Evolutionary conservation across 23 red algal species (phyloP), one percentile per base, ranked within the genome.

Genomic region (Cyanidioschyzon merolae): DNA sequence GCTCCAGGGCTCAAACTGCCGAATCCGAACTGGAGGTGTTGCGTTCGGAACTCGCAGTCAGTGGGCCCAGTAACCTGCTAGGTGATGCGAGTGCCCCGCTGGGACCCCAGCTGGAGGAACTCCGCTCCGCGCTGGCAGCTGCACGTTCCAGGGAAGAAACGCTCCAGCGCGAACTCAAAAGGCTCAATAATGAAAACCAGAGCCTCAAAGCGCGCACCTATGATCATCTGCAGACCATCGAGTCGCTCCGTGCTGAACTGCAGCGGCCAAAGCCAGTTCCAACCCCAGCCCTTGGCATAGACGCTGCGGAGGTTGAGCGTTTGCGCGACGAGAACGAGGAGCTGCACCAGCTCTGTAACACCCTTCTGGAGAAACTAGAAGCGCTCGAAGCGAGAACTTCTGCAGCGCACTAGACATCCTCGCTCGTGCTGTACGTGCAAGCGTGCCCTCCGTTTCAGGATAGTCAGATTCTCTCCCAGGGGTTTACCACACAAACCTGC

Each of bases 1-100:
- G 63, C 21, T 25, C 21, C n/a, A 7, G 63, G 7, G 63, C 63
- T 7, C 63, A 71, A 71, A 25, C 21, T 7, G 63, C 63, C 12
- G 63, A 71, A 27, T 25, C 63, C 63, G 63, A 71, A 35, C 32
- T 71, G 63, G 63, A 71, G 63, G n/a, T 71, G 16, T 27, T 71
- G 63, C 63, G 63, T 7, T 25, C 63, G 63, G n/a, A 35, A 7
- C 21, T 35, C 63, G 63, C 63, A 7, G 63, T 71, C 7, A 7
- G n/a, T 27, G 63, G 32, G 12, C 63, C 21, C 30, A 27, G 21
- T 27, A 27, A 7, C 16, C n/a, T 27, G 63, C 30, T 71, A 27
- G 12, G n/a, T 35, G 63, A 71, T 27, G n/a, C 3, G 7, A 27
- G 3, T 27, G 29, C 12, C 63, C 2, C 63, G 63, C 32, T 71